Percentiles rank a stretch among this genome's conserved stretches.
Evolutionary conservation across 2,329 filamentous ascomycete species (phyloP).

Genomic region (Fusarium sp.): DNA sequence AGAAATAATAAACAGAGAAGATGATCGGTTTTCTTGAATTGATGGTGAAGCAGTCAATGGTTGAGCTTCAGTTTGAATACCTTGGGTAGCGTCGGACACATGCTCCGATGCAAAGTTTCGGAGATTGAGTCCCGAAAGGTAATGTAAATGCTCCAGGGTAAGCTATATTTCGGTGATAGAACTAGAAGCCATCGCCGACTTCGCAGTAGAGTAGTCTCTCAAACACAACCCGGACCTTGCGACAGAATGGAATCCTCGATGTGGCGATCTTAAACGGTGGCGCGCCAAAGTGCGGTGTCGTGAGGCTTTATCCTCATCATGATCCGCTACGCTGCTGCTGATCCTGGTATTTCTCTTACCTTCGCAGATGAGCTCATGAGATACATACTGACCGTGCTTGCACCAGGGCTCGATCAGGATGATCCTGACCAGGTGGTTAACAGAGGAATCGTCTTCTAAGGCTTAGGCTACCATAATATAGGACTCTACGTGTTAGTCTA

Average conservation of each 20-base stretch:
- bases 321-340: too few relatives aligned
- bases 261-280: too few relatives aligned
- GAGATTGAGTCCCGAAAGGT: conserved; percentile 34
- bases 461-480: too few relatives aligned
- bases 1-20: not conserved
- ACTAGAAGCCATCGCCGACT: conserved; percentile 7
- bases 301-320: too few relatives aligned
- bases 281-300: too few relatives aligned
- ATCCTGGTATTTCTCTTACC: too few relatives aligned
- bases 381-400: conserved; percentile 14
- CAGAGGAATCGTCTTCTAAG: too few relatives aligned
- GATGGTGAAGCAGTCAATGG: conserved; percentile 4
- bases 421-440: too few relatives aligned
- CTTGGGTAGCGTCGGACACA: conserved; percentile 35
- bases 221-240: not conserved
- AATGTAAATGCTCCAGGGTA: conserved; percentile 8
- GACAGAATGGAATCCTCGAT: too few relatives aligned
- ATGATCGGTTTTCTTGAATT: not conserved
- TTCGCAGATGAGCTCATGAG: not conserved
- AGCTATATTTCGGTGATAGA: not conserved
- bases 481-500: too few relatives aligned
- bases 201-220: conserved; percentile 6
- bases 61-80: conserved; percentile 14
- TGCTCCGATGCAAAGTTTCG: conserved; percentile 43
- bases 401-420: not conserved